phyloP scores from a whole-genome alignment of 2,329 filamentous ascomycete genomes.

The Botrytis porri region DNA sequence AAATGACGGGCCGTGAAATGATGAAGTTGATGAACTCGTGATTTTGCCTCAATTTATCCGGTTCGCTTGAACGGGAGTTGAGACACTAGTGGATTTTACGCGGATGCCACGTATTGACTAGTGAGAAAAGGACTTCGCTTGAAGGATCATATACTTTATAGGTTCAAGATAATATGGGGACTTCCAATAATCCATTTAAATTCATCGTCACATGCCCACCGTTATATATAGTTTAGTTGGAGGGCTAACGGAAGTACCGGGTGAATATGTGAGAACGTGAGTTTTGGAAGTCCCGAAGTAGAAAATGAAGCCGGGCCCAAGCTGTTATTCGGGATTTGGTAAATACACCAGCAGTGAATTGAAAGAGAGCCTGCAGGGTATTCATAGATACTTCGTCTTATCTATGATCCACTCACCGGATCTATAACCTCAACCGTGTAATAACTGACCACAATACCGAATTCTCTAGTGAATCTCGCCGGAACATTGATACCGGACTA shows the following conservation, averaged over 20 bases:
- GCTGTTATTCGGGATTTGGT: not conserved
- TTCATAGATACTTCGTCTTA: not conserved
- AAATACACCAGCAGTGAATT: not conserved
- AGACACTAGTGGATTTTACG: not conserved
- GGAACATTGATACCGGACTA: not conserved
- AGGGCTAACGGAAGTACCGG: not conserved
- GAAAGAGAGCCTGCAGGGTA: not conserved
- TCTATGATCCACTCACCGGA: not conserved
- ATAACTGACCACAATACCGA: not conserved
- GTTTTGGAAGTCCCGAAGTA: not conserved
- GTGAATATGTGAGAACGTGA: not conserved
- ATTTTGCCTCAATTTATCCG: not conserved
- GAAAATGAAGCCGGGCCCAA: not conserved
- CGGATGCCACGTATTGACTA: slow-evolving; percentile 9
- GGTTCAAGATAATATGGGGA: not conserved
- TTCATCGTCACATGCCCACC: not conserved
- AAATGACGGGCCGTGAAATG: slow-evolving; percentile 15
- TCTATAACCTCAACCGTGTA: not conserved
- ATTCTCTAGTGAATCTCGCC: not conserved
- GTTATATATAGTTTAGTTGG: not conserved
- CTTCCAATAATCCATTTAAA: not conserved
- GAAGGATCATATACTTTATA: not conserved
- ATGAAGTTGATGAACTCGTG: slow-evolving; percentile 14
- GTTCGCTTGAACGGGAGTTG: slow-evolving; percentile 11
- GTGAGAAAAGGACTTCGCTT: not conserved